Base-by-base conservation (phyloP, 257 asterid genomes). In the Coffea canephora region DNA sequence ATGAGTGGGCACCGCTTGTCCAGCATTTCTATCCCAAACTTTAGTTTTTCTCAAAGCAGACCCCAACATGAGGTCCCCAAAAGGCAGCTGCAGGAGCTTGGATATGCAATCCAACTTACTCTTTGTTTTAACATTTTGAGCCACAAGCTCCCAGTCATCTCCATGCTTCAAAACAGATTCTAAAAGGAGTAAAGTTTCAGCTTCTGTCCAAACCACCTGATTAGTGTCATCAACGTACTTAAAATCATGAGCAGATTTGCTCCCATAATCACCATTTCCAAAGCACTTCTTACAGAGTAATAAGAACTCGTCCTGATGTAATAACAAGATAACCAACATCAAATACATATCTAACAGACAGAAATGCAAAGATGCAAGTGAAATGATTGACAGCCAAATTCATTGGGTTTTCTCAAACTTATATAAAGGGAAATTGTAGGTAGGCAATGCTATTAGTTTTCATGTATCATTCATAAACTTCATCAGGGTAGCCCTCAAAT, bases 151-250 rank as follows among this genome's bases (percentile, higher is more conserved):
- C 99, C 98, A 95, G 65, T 95, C 93, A 85, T 91, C 97, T 83
- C 99, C 98, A 77, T 93, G 96, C 88, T 93, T 95, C 81, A 85
- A 82, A 84, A 90, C 96, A 77, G 99, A 90, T 87, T 95, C 99
- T 82, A 93, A 72, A 57, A 95, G 94, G 78, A 92, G 94, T 77
- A 91, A 83, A 76, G 93, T 93, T 89, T 95, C 99, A 10, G 91
- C 91, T 86, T 95, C 98, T 36, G 96, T 93, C 99, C 98, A 95
- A 74, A 71, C 86, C 16, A 84, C 88, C 70, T 86, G 87, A 74
- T 85, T 83, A 70, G 31, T 82, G 78, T 83, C 69, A 41, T 88
- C 89, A 49, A 87, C 82, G 72, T 88, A 82, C 89, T 86, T 88
- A 87, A 95, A 95, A 82, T 92, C 97, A 72, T 91, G 91, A 11